Evolutionary conservation across 148 eudicot species (phyloP).

Genomic region (Gaultheria prostrata): DNA sequence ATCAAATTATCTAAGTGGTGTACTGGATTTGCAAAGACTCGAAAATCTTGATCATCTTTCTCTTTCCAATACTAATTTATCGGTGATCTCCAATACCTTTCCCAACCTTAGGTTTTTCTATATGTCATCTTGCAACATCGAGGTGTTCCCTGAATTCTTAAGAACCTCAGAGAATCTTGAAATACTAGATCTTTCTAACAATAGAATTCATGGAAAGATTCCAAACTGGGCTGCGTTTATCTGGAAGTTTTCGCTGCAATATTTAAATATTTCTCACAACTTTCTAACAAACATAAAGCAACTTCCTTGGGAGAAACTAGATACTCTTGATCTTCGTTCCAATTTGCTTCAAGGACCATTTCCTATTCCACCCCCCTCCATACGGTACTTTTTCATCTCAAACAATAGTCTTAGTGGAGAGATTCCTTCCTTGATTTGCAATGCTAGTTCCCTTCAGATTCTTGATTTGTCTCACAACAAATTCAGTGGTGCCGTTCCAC

Average conservation of each 20-base stretch:
- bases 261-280: conserved; percentile 29
- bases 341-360: too few relatives aligned
- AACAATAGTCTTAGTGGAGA: conserved; percentile 22
- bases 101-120: neutral
- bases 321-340: neutral
- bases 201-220: neutral
- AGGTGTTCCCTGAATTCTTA: conserved; percentile 19
- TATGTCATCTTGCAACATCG: conserved; percentile 24
- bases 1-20: conserved; percentile 28
- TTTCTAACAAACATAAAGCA: conserved; percentile 8
- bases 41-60: neutral
- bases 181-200: rapidly evolving
- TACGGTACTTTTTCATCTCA: too few relatives aligned
- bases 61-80: conserved; percentile 20
- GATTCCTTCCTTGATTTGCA: conserved; percentile 32
- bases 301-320: conserved; percentile 4
- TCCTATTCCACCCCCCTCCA: too few relatives aligned
- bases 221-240: conserved; percentile 1
- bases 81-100: neutral
- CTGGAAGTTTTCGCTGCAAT: neutral
- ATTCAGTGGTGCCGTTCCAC: neutral
- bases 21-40: neutral
- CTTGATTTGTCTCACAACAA: neutral
- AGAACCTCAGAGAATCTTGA: neutral
- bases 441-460: conserved; percentile 15